phyloP scores from a whole-genome alignment of 108 stramenopile species.

The Chaetoceros muelleri region DNA sequence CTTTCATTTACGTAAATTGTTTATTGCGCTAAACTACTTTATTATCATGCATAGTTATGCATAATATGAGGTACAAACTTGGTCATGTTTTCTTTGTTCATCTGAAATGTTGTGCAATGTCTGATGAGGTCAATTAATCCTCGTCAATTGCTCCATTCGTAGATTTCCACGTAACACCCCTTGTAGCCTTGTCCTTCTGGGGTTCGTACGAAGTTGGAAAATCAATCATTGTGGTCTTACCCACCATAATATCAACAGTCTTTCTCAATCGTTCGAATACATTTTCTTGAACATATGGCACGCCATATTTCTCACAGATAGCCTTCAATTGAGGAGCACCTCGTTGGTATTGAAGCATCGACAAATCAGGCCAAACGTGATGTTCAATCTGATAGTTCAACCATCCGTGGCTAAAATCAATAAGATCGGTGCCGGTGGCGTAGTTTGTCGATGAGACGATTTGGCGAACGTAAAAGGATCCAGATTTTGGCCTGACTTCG shows the following conservation, averaged over 20 bases:
- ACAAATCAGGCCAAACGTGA: constrained; percentile 57
- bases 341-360: constrained; percentile 55
- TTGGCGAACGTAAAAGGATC: constrained; percentile 55
- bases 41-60: no score
- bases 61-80: no score
- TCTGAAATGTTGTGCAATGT: no score
- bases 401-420: constrained; percentile 64
- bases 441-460: constrained; percentile 44
- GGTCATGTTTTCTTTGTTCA: no score
- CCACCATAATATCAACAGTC: constrained; percentile 60
- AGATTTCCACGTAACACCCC: constrained; percentile 29
- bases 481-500: constrained; percentile 44
- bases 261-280: constrained; percentile 37
- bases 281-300: constrained; percentile 53
- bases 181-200: constrained; percentile 16
- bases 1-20: no score
- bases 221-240: constrained; percentile 37
- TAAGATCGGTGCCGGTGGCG: constrained; percentile 33
- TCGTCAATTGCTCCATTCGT: constrained; percentile 50
- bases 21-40: no score
- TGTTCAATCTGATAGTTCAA: constrained; percentile 71
- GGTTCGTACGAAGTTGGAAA: constrained; percentile 36
- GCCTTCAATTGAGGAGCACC: constrained; percentile 37
- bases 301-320: constrained; percentile 41
- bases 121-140: no score